Evolutionary conservation across 2,329 filamentous ascomycete genomes (phyloP).

Genomic region (Claviceps africana): DNA sequence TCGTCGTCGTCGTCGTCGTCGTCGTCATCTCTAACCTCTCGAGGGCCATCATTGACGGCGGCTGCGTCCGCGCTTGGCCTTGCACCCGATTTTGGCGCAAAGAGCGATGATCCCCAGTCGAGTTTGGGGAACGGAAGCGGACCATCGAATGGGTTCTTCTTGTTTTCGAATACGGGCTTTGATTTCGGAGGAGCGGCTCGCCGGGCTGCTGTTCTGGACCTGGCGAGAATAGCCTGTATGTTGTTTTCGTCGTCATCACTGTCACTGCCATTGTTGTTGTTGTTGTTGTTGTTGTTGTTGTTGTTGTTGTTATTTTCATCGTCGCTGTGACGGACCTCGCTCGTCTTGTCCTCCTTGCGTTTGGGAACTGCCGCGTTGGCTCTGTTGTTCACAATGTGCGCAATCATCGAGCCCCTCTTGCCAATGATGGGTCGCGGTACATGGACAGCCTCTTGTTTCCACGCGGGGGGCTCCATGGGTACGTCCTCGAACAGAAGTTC

Average conservation of each 20-base stretch:
- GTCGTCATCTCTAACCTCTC: not conserved
- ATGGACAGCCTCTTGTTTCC: conserved; percentile 40
- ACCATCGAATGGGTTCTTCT: conserved; percentile 55
- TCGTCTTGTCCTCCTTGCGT: conserved; percentile 13
- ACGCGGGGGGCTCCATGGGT: conserved; percentile 31
- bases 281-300: too few species aligned
- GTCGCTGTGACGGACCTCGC: conserved; percentile 36
- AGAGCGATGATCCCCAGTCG: conserved; percentile 50
- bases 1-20: conserved; percentile 29
- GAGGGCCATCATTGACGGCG: not conserved
- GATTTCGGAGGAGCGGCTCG: conserved; percentile 19
- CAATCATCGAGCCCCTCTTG: conserved; percentile 47
- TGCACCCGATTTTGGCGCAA: conserved; percentile 26
- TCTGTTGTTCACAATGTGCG: conserved; percentile 60
- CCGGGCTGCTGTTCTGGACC: conserved; percentile 46
- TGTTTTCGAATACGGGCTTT: conserved; percentile 31
- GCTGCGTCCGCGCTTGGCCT: conserved; percentile 9
- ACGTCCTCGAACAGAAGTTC: conserved; percentile 38
- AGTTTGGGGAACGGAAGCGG: conserved; percentile 86
- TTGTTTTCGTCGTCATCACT: conserved; percentile 76
- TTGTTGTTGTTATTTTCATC: too few species aligned
- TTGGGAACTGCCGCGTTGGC: conserved; percentile 47
- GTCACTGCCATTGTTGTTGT: conserved; percentile 50
- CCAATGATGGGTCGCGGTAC: conserved; percentile 36
- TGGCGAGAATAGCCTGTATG: conserved; percentile 59